Conservation (phyloP, 768 basidiomycete genomes). For the Tylopilus intermedius region DNA sequence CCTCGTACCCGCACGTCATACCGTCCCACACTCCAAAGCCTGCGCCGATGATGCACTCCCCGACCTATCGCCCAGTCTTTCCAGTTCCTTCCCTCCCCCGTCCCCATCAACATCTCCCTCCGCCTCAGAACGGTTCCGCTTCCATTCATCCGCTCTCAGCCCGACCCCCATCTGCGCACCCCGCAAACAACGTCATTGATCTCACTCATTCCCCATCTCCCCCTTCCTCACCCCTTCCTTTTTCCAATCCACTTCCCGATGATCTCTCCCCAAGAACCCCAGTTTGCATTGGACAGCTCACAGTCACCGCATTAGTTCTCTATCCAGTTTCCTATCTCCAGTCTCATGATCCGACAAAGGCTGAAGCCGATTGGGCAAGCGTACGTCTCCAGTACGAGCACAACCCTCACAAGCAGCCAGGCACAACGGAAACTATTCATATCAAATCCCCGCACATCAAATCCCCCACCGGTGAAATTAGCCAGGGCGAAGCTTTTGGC, state of each 20-base stretch:
- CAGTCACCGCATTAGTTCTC: conserved; percentile 80
- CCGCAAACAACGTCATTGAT: conserved; percentile 62
- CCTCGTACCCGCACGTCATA: conserved; percentile 21
- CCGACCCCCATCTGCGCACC: conserved; percentile 22
- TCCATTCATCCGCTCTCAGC: conserved; percentile 17
- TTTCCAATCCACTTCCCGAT: conserved; percentile 37
- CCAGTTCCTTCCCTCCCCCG: conserved; percentile 37
- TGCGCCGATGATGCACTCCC: conserved; percentile 17
- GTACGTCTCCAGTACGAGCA: conserved; percentile 73
- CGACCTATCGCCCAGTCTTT: conserved; percentile 49
- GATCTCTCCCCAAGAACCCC: conserved; percentile 76
- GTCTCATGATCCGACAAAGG: conserved; percentile 36
- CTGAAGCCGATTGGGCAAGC: conserved; percentile 59
- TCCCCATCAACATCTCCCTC: conserved; percentile 18
- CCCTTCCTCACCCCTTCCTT: conserved; percentile 37
- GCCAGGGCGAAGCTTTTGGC: conserved; percentile 65
- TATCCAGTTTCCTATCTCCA: conserved; percentile 71
- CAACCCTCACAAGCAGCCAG: conserved; percentile 45
- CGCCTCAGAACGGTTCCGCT: conserved; percentile 24
- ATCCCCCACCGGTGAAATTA: conserved; percentile 47
- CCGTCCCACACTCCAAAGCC: conserved; percentile 25
- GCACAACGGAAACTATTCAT: conserved; percentile 66
- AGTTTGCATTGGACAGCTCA: conserved; percentile 82
- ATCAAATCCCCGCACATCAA: conserved; percentile 61
- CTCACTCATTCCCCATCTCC: conserved; percentile 61